Evolutionary conservation across 2,329 filamentous ascomycete genomes (phyloP), one percentile per base, ranked within the genome.

Genomic region (Daldinia sp.): DNA sequence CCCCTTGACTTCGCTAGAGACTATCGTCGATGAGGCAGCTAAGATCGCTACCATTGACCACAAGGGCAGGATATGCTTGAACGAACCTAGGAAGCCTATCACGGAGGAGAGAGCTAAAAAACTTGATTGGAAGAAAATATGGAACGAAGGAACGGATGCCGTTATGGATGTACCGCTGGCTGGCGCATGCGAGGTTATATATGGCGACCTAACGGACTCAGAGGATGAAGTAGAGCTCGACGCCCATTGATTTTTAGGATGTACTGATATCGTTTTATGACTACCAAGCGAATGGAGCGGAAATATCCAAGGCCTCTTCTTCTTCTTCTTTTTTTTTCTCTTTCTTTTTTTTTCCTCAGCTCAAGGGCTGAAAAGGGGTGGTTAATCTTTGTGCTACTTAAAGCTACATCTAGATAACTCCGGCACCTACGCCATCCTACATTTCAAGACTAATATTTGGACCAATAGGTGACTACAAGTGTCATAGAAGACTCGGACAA

Each of bases 81-180:
- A 77, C 48, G 69, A 77, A 25, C 17, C 50, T 54, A 72, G 74
- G 34, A 78, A 75, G 62, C 76, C 80, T 49, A 72, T 77, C 68
- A 70, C 72, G 50, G 72, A 72, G 56, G 71, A 72, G 49, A 71
- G 68, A 64, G 73, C 72, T 6, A 67, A 55, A 23, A 70, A 70
- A 59, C 70, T 85, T 67, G 85, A 93, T 73, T 98, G 95, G 94
- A 88, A 84, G 72, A 85, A 83, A 61, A 83, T 96, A 15, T 99
- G 95, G 95, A 93, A 88, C 72, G 89, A 92, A 71, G 93, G 95
- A 15, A 99, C 95, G 0, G 95, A 99, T 82, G 95, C 93, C 1
- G 95, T 98, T 6, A 91, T 99, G 91, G 95, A 99, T 79, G 90
- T 99, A 49, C 95, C 95, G 6, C 85, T 98, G 68, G 94, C 93